Conservation (phyloP, 306 rosid genomes). For the Rosa lucieae region DNA sequence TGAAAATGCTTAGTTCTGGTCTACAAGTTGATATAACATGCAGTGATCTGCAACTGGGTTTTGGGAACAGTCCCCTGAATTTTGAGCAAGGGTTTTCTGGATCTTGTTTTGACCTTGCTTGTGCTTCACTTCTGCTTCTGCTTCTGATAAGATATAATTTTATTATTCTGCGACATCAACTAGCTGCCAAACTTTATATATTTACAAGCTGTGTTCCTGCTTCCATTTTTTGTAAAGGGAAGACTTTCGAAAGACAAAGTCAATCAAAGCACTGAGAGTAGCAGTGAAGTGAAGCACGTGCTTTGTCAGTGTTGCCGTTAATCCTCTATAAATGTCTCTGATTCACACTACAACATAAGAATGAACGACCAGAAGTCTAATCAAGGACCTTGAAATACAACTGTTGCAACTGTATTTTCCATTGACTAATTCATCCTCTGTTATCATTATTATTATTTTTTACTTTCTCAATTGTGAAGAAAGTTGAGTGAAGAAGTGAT, state of each 20-base stretch:
- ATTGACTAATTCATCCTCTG: neutral
- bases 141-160: neutral
- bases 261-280: conserved; percentile 6
- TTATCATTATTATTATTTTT: too few species aligned
- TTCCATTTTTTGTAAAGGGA: neutral
- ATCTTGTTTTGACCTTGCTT: conserved; percentile 1
- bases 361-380: neutral
- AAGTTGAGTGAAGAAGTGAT: neutral
- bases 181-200: neutral
- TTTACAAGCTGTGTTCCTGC: neutral
- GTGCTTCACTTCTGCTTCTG: neutral
- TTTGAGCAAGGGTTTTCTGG: neutral
- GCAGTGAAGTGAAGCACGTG: conserved; percentile 14
- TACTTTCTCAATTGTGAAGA: neutral
- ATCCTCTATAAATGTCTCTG: neutral
- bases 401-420: neutral
- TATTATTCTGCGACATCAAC: neutral
- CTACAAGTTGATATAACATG: neutral
- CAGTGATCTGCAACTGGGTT: neutral
- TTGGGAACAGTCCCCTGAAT: neutral
- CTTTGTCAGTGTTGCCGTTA: neutral
- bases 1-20: neutral
- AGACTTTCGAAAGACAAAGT: neutral
- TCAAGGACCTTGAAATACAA: neutral
- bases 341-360: neutral